Evolutionary conservation across 495 filamentous ascomycete species (phyloP).

Genomic region (Aspergillus sparsus): DNA sequence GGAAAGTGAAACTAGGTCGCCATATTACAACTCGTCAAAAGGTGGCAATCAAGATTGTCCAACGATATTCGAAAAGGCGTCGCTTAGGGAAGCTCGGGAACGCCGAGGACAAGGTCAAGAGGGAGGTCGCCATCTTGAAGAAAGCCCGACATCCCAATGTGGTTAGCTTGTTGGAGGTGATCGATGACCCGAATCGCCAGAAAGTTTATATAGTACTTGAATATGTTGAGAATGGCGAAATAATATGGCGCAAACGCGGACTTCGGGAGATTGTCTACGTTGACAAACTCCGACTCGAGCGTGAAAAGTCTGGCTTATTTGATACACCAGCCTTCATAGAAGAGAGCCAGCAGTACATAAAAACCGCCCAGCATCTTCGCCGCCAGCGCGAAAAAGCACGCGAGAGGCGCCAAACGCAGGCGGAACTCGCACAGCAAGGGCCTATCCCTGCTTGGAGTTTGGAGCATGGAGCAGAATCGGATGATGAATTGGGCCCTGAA

Average conservation of each 20-base stretch:
- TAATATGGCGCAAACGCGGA: slow-evolving; percentile 87
- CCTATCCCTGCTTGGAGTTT: slow-evolving; percentile 69
- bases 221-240: slow-evolving; percentile 89
- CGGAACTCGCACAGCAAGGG: slow-evolving; percentile 40
- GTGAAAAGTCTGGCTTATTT: slow-evolving; percentile 63
- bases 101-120: slow-evolving; percentile 91
- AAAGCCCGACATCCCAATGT: slow-evolving; percentile 96
- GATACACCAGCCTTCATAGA: slow-evolving; percentile 52
- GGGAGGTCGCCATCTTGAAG: slow-evolving; percentile 96
- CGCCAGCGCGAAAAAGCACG: slow-evolving; percentile 58
- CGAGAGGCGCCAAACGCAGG: slow-evolving; percentile 54
- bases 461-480: slow-evolving; percentile 72
- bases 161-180: slow-evolving; percentile 92
- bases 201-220: slow-evolving; percentile 99
- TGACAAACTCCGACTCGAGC: slow-evolving; percentile 76
- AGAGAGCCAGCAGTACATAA: slow-evolving; percentile 64
- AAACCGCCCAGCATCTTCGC: slow-evolving; percentile 56
- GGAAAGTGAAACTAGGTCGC: slow-evolving; percentile 92
- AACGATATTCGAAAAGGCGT: slow-evolving; percentile 88
- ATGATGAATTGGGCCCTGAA: slow-evolving; percentile 48
- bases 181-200: slow-evolving; percentile 91
- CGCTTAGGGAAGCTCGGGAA: slow-evolving; percentile 76
- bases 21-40: slow-evolving; percentile 74
- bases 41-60: slow-evolving; percentile 98
- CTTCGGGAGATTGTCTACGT: slow-evolving; percentile 74